A percentile compares a stretch with the other conserved stretches of the same genome.
These are phyloP conservation scores for Candida manassasensis DNA, from an alignment of 805 yeast species.

Conservation along the genomic window DNA sequence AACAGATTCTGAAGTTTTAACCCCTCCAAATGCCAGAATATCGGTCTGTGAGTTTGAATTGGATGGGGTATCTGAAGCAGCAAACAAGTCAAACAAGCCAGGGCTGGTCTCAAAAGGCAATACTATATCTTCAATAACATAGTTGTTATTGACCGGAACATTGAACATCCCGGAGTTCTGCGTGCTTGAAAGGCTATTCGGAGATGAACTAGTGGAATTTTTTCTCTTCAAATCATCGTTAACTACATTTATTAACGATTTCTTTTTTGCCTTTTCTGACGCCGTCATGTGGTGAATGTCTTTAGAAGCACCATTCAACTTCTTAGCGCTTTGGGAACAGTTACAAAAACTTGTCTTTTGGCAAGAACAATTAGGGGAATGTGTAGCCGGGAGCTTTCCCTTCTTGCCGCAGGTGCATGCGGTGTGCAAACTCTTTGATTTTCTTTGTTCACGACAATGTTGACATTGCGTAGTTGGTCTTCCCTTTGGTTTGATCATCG, in stretches of 20 bases:
- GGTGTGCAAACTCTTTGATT: constrained; percentile 60
- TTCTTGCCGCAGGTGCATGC: constrained; percentile 67
- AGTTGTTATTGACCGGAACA: constrained; percentile 10
- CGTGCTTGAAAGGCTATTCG: constrained; percentile 3
- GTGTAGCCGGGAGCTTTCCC: constrained; percentile 36
- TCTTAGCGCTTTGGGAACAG: constrained; percentile 24
- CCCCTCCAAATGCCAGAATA: background rate
- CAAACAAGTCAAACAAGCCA: constrained; percentile 23
- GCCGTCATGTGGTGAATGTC: constrained; percentile 13
- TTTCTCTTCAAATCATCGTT: constrained; percentile 10
- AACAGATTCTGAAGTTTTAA: background rate
- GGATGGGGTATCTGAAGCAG: constrained; percentile 8
- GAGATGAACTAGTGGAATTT: constrained; percentile 4
- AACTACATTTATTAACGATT: constrained; percentile 11
- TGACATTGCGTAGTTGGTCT: constrained; percentile 90
- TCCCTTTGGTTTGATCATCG: constrained; percentile 94
- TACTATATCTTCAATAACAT: constrained; percentile 26
- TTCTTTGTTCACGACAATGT: constrained; percentile 76
- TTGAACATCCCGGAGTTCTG: constrained; percentile 4
- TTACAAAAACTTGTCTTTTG: constrained; percentile 39
- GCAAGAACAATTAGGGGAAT: constrained; percentile 35
- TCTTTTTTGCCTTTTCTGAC: constrained; percentile 13
- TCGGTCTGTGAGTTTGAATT: background rate
- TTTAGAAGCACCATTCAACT: constrained; percentile 7
- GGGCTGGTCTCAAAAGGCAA: constrained; percentile 25